phyloP scores from a whole-genome alignment of 2,329 filamentous ascomycete genomes.

The Phaeophleospora eucalypticola region DNA sequence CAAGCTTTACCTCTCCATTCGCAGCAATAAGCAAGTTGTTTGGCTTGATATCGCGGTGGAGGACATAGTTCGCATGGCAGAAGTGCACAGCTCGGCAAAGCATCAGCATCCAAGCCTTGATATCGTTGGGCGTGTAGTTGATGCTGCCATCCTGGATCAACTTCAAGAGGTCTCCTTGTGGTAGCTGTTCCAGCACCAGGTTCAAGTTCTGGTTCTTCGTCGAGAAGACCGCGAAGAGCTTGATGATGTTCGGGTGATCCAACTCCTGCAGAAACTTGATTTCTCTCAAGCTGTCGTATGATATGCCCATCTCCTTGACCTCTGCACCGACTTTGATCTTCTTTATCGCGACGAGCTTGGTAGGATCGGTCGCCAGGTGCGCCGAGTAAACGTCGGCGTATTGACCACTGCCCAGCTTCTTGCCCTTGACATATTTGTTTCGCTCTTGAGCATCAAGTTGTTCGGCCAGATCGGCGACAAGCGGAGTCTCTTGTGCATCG shows the following conservation, averaged over 20 bases:
- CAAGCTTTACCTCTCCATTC: slow-evolving; percentile 89
- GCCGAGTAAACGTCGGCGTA: slow-evolving; percentile 95
- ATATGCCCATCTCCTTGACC: slow-evolving; percentile 78
- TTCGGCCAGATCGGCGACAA: slow-evolving; percentile 40
- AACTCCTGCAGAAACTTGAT: slow-evolving; percentile 94
- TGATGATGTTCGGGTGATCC: slow-evolving; percentile 91
- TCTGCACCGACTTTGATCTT: slow-evolving; percentile 86
- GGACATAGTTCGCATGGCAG: slow-evolving; percentile 88
- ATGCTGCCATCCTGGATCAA: slow-evolving; percentile 81
- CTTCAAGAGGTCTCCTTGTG: slow-evolving; percentile 90
- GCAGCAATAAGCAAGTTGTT: slow-evolving; percentile 95
- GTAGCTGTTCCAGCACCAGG: slow-evolving; percentile 88
- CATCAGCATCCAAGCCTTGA: slow-evolving; percentile 99
- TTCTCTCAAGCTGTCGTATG: slow-evolving; percentile 91
- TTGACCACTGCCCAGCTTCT: slow-evolving; percentile 91
- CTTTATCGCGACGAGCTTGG: slow-evolving; percentile 80
- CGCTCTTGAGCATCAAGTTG: slow-evolving; percentile 54
- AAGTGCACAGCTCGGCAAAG: slow-evolving; percentile 89
- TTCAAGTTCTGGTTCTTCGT: slow-evolving; percentile 96
- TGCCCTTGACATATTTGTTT: slow-evolving; percentile 86
- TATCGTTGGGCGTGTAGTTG: slow-evolving; percentile 79
- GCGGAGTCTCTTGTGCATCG: slow-evolving; percentile 12
- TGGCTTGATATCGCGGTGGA: slow-evolving; percentile 98
- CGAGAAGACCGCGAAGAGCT: slow-evolving; percentile 85
- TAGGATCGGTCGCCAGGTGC: slow-evolving; percentile 68